Evolutionary conservation across 139 green algal genomes (phyloP).

Genomic region (Zygnema cylindricum): DNA sequence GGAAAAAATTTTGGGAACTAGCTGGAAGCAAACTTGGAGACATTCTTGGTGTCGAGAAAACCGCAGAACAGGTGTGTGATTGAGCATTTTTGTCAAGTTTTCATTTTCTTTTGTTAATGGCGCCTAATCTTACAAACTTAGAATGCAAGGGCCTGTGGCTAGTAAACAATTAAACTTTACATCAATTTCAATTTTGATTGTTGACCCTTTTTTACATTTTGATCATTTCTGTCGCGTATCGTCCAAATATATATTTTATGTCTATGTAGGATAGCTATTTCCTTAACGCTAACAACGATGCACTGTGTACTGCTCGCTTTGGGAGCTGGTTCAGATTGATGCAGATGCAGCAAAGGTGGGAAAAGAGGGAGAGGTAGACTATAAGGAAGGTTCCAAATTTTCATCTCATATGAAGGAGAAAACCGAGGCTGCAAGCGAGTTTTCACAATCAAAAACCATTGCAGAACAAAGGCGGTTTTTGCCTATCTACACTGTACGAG

Average conservation of each 20-base stretch:
- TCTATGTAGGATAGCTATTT: too few species aligned
- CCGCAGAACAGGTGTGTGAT: slow-evolving; percentile 58
- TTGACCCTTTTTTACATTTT: too few species aligned
- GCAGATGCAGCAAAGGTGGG: slow-evolving; percentile 62
- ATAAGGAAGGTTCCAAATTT: slow-evolving; percentile 72
- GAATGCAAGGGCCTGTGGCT: too few species aligned
- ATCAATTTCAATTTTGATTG: too few species aligned
- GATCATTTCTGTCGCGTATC: too few species aligned
- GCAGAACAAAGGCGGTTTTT: slow-evolving; percentile 86
- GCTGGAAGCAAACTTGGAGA: slow-evolving; percentile 93
- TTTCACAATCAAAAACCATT: slow-evolving; percentile 88
- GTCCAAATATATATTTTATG: too few species aligned
- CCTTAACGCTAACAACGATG: too few species aligned
- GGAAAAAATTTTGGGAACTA: slow-evolving; percentile 95
- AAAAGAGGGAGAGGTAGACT: slow-evolving; percentile 67
- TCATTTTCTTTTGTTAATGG: too few species aligned
- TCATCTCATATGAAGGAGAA: slow-evolving; percentile 85
- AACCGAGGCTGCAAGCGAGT: slow-evolving; percentile 79
- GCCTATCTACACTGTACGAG: slow-evolving; percentile 84
- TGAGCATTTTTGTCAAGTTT: too few species aligned
- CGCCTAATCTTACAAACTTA: too few species aligned
- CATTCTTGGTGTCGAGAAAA: slow-evolving; percentile 87
- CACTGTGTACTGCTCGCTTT: background rate
- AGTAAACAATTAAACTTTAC: too few species aligned
- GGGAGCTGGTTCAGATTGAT: slow-evolving; percentile 59